These are phyloP conservation scores for Scytalidium sp. DNA, from an alignment of 2,329 filamentous ascomycete species.

Conservation along the genomic window DNA sequence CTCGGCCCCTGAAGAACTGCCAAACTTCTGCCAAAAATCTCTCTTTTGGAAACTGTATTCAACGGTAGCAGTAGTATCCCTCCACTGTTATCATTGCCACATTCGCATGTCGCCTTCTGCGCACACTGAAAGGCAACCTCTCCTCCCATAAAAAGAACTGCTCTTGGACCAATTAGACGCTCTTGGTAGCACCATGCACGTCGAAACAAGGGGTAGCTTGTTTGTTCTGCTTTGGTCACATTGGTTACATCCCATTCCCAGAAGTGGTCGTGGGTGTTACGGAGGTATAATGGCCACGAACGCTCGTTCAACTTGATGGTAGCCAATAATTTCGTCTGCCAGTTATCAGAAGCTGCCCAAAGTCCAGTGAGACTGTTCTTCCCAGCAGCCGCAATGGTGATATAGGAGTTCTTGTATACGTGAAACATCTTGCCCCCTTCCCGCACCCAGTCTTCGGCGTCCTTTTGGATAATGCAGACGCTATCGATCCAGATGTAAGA, in stretches of 20 bases:
- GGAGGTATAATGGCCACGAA: neutral
- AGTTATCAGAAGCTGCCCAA: neutral
- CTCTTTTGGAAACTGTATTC: neutral
- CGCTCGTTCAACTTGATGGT: neutral
- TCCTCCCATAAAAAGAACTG: constrained; percentile 8
- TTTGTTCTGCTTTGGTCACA: neutral
- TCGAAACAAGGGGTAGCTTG: neutral
- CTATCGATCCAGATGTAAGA: constrained; percentile 12
- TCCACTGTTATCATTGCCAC: neutral
- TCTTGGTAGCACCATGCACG: constrained; percentile 15
- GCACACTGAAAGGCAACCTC: neutral
- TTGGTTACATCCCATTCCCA: neutral
- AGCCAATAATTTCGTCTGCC: neutral
- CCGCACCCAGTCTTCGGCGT: constrained; percentile 8
- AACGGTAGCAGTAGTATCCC: neutral
- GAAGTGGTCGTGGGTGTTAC: neutral
- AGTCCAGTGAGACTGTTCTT: constrained; percentile 3
- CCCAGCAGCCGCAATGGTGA: constrained; percentile 25
- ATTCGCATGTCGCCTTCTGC: neutral
- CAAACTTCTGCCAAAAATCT: neutral
- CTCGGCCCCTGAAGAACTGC: neutral
- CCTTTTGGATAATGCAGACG: constrained; percentile 15
- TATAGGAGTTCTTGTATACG: constrained; percentile 13
- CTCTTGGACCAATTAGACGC: constrained; percentile 7
- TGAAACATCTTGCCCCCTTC: constrained; percentile 16